These are phyloP conservation scores for Nematocida ausubeli DNA, from an alignment of 371 early-diverging fungal genomes.

Conservation along the genomic window DNA sequence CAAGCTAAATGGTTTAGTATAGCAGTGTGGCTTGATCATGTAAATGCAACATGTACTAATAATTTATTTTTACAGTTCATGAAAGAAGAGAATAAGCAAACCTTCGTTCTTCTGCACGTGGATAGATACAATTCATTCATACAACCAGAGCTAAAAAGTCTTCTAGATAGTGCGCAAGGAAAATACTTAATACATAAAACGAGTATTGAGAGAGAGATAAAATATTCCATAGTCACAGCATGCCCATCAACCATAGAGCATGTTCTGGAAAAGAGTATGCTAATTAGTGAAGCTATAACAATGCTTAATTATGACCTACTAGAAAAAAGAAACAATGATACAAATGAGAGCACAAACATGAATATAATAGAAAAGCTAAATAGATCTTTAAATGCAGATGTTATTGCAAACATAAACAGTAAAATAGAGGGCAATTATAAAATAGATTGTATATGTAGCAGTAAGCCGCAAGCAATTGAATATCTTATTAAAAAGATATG, in stretches of 20 bases:
- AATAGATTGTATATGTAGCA: not conserved
- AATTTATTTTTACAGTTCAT: slow-evolving; percentile 16
- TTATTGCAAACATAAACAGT: not conserved
- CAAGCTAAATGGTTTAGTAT: no score
- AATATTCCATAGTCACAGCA: not conserved
- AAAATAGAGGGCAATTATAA: not conserved
- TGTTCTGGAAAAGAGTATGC: slow-evolving; percentile 5
- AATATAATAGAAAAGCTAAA: slow-evolving; percentile 3
- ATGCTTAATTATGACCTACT: not conserved
- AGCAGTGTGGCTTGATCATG: no score
- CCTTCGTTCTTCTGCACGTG: slow-evolving; percentile 17
- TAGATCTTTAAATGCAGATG: not conserved
- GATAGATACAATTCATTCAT: slow-evolving; percentile 20
- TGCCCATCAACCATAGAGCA: not conserved
- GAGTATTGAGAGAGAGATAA: not conserved
- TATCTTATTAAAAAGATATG: not conserved
- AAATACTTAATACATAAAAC: not conserved
- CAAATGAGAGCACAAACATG: not conserved
- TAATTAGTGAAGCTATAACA: slow-evolving; percentile 1
- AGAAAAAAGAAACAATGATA: not conserved
- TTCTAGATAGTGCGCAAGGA: not conserved
- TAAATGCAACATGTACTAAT: no score
- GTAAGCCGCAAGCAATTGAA: slow-evolving; percentile 1
- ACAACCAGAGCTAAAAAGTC: slow-evolving; percentile 1
- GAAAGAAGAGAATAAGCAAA: not conserved